Evolutionary conservation across 2,329 filamentous ascomycete genomes (phyloP), one percentile per base, ranked within the genome.

Genomic region (Aspergillus pseudonomiae): DNA sequence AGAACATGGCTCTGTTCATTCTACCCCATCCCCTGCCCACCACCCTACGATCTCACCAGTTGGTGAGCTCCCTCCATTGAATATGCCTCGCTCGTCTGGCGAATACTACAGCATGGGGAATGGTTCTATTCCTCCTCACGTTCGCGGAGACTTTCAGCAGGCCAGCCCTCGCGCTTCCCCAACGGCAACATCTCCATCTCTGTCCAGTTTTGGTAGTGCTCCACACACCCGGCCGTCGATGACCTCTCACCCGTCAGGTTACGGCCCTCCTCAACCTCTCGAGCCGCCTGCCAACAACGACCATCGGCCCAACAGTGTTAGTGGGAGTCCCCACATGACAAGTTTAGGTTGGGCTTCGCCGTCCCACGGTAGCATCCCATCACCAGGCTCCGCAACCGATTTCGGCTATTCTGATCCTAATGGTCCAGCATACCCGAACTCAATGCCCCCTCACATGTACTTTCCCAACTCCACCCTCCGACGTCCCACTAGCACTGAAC

Each of bases 311-410:
- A 88, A 86, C 57, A 96, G 92, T 74, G 89, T 87, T n/a, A 88
- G 83, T 62, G 91, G 91, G 59, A 97, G 93, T 77, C 94, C 94
- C 57, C 94, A 97, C 77, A 92, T 97, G 88, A 80, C 82, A 65
- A 88, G 85, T 65, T 85, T 92, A 66, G 91, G 92, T 60, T 97
- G 94, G 94, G 91, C 93, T 68, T 96, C 93, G 5, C 93, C 93
- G 4, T 88, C 89, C 2, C 91, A 94, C 69, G 87, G 88, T 67
- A 85, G 86, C 36, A 88, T 93, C 68, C 88, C 90, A 11, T 90
- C 91, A 10, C 91, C 93, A 52, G 86, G 85, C 52, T 88, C 86
- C 19, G 73, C 76, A 28, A 94, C 93, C 67, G 88, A 91, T 65
- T 97, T 96, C 74, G 88, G 90, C 9, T 96, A 97, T 70, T 91